Evolutionary conservation across 495 filamentous ascomycete genomes (phyloP).

Genomic region (Penicillium goetzii): DNA sequence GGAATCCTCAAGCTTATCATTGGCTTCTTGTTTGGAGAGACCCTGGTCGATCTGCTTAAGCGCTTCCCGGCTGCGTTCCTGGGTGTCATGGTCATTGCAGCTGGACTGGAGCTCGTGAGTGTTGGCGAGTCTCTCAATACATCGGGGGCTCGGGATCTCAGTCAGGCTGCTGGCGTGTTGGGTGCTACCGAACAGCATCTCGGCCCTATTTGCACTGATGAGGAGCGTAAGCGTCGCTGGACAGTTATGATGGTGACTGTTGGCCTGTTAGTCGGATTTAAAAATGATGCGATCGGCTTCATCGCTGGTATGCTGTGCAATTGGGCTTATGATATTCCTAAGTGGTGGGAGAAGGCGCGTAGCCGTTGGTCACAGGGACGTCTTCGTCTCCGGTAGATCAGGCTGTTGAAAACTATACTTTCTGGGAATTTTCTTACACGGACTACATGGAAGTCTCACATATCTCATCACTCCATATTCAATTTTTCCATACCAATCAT

Average conservation of each 20-base stretch:
- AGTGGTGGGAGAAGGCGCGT: conserved; percentile 30
- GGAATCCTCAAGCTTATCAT: conserved; percentile 76
- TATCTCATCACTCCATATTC: not conserved
- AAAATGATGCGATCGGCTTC: conserved; percentile 88
- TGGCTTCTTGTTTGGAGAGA: conserved; percentile 72
- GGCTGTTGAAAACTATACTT: not conserved
- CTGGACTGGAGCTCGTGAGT: conserved; percentile 81
- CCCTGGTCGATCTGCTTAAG: conserved; percentile 65
- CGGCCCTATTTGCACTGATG: conserved; percentile 52
- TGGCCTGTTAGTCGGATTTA: conserved; percentile 79
- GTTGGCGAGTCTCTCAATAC: conserved; percentile 83
- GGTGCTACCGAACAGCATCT: conserved; percentile 45
- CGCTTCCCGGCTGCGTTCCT: conserved; percentile 74
- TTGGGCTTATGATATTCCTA: conserved; percentile 52
- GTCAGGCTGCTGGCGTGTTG: conserved; percentile 37
- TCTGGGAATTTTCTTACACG: not conserved
- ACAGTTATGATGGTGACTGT: conserved; percentile 87
- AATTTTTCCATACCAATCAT: not conserved
- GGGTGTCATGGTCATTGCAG: conserved; percentile 86
- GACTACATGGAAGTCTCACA: not conserved
- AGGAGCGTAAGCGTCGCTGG: conserved; percentile 72
- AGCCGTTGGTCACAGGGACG: conserved; percentile 39
- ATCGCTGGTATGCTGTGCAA: conserved; percentile 76
- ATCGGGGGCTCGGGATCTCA: conserved; percentile 63
- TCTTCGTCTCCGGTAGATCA: conserved; percentile 30